Base-by-base conservation (phyloP, 1,284 basidiomycete species). In the Prillingera fragicola region DNA sequence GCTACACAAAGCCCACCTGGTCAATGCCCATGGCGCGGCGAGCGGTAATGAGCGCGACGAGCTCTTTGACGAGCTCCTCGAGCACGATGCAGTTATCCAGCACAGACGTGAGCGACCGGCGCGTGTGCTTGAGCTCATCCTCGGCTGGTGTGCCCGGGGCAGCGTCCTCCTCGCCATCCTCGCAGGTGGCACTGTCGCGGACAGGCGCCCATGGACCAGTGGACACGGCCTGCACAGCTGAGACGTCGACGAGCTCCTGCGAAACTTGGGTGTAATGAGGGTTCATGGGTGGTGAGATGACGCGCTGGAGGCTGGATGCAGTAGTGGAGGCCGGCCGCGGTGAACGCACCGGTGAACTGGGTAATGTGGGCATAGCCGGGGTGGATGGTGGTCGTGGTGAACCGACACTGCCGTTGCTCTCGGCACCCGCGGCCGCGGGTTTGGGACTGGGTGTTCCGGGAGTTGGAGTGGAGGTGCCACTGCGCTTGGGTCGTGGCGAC, bases 1-100 rank as follows among this genome's bases (percentile, higher is more conserved):
- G 15, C 32, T 41, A 60, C 27, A 62, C 28, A 38, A 54, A 67
- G 13, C 54, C 60, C 14, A 65, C 61, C 45, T 62, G 78, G 73
- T 96, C 91, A 54, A 96, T 84, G 1, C 91, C 91, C 49, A 92
- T 72, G 65, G 83, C 84, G 57, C 87, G 75, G 51, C 92, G 75
- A 18, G 86, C 87, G 69, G 86, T 84, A 43, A 95, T 80, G 47
- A 94, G 83, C 17, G 87, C 87, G 23, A 84, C 81, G 38, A 95
- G 72, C 69, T 98, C 94, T 74, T 97, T 95, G 59, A 97, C 84
- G 48, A 85, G 84, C 71, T 98, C 94, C 70, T 98, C 92, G 50
- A 98, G 69, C 39, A 98, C 82, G 17, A 98, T 89, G 21, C 92
- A 84, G 63, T 98, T 97, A 68, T 98, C 95, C 59, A 98, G 73